These are phyloP conservation scores for Fusarium sp. DNA, from an alignment of 2,329 filamentous ascomycete species.

Conservation along the genomic window DNA sequence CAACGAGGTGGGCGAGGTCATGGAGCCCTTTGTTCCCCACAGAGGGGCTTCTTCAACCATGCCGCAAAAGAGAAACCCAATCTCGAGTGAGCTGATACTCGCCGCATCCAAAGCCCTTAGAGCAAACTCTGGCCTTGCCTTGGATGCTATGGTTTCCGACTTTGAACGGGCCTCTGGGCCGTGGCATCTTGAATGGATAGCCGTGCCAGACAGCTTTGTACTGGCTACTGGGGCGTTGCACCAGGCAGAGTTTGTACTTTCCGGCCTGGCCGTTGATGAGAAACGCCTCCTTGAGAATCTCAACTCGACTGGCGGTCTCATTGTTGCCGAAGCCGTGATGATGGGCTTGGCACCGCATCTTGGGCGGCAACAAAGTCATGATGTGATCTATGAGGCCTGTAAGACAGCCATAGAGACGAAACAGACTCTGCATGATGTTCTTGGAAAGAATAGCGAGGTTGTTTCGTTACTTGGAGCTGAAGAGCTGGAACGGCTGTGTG, in stretches of 20 bases:
- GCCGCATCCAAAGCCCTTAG: conserved; percentile 69
- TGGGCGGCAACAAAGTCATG: conserved; percentile 68
- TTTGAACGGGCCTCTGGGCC: conserved; percentile 72
- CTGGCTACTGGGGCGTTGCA: conserved; percentile 66
- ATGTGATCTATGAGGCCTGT: conserved; percentile 71
- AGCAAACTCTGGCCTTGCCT: conserved; percentile 65
- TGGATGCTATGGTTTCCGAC: conserved; percentile 71
- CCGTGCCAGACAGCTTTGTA: conserved; percentile 69
- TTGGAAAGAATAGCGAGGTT: conserved; percentile 2
- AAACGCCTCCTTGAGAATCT: conserved; percentile 67
- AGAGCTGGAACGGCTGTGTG: conserved; percentile 9
- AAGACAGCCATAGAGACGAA: conserved; percentile 28
- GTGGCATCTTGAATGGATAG: conserved; percentile 73
- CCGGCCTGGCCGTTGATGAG: conserved; percentile 66
- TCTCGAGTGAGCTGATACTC: conserved; percentile 70
- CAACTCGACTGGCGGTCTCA: conserved; percentile 66
- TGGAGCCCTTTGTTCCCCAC: conserved; percentile 70
- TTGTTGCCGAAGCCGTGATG: conserved; percentile 74
- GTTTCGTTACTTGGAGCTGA: background rate
- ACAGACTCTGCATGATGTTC: conserved; percentile 4
- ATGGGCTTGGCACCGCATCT: conserved; percentile 70
- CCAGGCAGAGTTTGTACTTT: conserved; percentile 69
- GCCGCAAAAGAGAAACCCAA: conserved; percentile 73
- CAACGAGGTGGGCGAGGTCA: conserved; percentile 65
- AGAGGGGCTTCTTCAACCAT: conserved; percentile 70